Percentiles rank a stretch among this genome's conserved stretches.
phyloP scores from a whole-genome alignment of 2,329 filamentous ascomycete genomes.

The Fusarium pininemorale region DNA sequence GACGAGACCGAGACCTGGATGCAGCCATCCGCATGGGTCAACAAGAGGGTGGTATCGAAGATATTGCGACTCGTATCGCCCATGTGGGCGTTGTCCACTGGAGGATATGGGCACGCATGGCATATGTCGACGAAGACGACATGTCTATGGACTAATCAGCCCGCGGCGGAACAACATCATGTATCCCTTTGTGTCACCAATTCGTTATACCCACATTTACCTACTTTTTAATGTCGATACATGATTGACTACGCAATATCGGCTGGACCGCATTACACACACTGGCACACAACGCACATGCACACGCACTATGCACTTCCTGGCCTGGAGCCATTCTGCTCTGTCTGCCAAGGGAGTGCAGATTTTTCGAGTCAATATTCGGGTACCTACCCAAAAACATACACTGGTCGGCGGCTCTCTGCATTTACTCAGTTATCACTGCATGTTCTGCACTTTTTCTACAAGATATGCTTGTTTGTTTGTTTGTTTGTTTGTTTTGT shows the following conservation, averaged over 20 bases:
- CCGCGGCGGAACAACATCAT: not conserved
- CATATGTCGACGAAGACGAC: constrained; percentile 65
- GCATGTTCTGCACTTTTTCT: not conserved
- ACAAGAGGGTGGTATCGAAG: constrained; percentile 65
- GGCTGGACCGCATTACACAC: constrained; percentile 31
- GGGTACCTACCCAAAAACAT: constrained; percentile 12
- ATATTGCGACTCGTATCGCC: constrained; percentile 80
- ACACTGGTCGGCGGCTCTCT: constrained; percentile 21
- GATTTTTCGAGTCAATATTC: constrained; percentile 1
- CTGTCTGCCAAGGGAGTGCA: not conserved
- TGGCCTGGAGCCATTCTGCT: not conserved
- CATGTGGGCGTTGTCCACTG: constrained; percentile 89
- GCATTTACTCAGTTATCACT: constrained; percentile 22
- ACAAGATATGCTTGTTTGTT: not conserved
- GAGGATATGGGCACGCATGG: constrained; percentile 83
- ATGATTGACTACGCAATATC: constrained; percentile 12
- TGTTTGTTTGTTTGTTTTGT: not conserved
- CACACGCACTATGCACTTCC: not conserved
- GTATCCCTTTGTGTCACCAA: constrained; percentile 22
- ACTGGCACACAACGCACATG: not conserved
- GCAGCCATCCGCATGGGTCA: constrained; percentile 53
- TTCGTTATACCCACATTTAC: constrained; percentile 29
- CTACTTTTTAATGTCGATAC: constrained; percentile 37
- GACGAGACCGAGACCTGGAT: constrained; percentile 47
- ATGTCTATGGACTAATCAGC: constrained; percentile 45